These are phyloP conservation scores for Hypoxylon trugodes DNA, from an alignment of 495 filamentous ascomycete species.

Conservation along the genomic window DNA sequence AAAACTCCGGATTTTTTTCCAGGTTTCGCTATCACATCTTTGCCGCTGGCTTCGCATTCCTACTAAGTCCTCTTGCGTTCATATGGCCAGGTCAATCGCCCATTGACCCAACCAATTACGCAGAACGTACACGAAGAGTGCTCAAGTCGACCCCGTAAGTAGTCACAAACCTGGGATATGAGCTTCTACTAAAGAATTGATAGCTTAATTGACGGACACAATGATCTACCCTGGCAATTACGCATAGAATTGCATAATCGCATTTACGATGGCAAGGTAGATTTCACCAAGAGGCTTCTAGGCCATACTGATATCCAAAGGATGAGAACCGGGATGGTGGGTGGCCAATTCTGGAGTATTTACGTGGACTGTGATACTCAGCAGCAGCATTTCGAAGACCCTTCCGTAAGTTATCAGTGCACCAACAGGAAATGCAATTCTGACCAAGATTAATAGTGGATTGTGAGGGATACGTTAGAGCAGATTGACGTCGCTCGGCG, in stretches of 20 bases:
- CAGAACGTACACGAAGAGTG: slow-evolving; percentile 28
- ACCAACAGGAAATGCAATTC: no score
- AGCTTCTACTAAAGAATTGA: neutral
- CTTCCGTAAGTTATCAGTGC: slow-evolving; percentile 19
- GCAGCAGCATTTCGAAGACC: slow-evolving; percentile 36
- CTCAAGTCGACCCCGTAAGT: slow-evolving; percentile 31
- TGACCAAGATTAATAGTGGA: slow-evolving; percentile 20
- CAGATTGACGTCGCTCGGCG: slow-evolving; percentile 46
- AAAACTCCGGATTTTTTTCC: slow-evolving; percentile 19
- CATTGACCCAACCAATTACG: slow-evolving; percentile 27
- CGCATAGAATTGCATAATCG: slow-evolving; percentile 44
- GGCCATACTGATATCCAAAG: slow-evolving; percentile 40
- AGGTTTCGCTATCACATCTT: slow-evolving; percentile 28
- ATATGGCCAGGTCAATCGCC: slow-evolving; percentile 23
- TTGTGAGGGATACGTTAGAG: slow-evolving; percentile 45
- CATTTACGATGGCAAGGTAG: slow-evolving; percentile 39
- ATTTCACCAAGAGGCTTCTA: slow-evolving; percentile 40
- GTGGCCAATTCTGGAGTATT: slow-evolving; percentile 51
- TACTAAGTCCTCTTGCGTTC: slow-evolving; percentile 26
- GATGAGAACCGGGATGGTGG: slow-evolving; percentile 36
- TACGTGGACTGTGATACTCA: slow-evolving; percentile 35
- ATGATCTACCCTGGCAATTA: slow-evolving; percentile 46
- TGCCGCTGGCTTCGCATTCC: slow-evolving; percentile 28
- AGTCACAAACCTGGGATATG: neutral
- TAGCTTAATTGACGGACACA: slow-evolving; percentile 47